Conservation (phyloP, 2,329 filamentous ascomycete species). For the Colletotrichum caudatum region DNA sequence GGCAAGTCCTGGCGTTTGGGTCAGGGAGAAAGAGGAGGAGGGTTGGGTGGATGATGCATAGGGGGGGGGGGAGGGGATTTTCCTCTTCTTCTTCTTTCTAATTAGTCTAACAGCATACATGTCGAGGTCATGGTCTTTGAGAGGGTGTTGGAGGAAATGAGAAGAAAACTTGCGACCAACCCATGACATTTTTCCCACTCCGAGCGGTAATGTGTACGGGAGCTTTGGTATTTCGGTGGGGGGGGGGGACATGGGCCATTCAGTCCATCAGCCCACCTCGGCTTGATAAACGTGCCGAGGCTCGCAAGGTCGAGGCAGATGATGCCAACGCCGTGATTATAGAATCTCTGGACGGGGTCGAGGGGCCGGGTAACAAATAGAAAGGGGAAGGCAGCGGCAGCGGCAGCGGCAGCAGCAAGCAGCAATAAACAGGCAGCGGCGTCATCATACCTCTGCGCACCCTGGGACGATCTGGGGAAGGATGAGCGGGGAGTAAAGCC, state of each 20-base stretch:
- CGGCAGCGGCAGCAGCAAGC: neutral
- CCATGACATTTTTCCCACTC: neutral
- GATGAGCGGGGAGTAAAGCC: no score
- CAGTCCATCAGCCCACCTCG: neutral
- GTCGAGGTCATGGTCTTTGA: constrained; percentile 7
- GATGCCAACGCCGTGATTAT: neutral
- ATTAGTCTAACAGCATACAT: constrained; percentile 30
- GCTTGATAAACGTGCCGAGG: neutral
- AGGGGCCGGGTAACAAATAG: neutral
- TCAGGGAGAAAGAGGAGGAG: neutral
- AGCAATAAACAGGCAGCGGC: neutral
- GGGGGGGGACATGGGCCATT: neutral
- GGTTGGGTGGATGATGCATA: neutral
- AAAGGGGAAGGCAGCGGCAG: neutral
- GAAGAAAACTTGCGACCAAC: neutral
- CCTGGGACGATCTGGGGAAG: neutral
- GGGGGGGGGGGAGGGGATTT: neutral
- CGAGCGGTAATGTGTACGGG: neutral
- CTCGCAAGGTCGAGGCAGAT: neutral
- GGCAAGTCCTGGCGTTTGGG: constrained; percentile 31
- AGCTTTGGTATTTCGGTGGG: neutral
- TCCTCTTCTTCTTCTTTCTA: constrained; percentile 5
- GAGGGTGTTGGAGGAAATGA: neutral
- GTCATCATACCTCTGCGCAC: neutral
- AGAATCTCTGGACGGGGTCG: neutral